Conservation (phyloP, 495 filamentous ascomycete species). For the Podospora bellae-mahoneyi region DNA sequence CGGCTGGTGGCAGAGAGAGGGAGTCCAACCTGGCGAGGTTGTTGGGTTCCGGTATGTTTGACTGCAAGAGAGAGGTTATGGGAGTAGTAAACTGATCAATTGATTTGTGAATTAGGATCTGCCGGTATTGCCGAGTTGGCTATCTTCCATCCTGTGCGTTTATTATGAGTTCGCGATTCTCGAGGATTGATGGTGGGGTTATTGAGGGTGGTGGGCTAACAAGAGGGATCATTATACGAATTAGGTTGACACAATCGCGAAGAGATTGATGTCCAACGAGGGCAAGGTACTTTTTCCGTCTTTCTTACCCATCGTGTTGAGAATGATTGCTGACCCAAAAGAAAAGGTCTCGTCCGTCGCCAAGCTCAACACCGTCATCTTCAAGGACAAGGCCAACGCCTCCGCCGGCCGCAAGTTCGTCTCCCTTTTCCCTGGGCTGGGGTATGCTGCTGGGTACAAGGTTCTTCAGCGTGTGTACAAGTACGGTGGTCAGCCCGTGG, state of each 20-base stretch:
- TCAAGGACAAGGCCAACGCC: slow-evolving; percentile 81
- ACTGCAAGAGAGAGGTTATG: not conserved
- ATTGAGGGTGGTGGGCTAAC: not conserved
- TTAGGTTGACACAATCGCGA: slow-evolving; percentile 95
- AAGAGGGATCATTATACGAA: not conserved
- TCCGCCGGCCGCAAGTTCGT: slow-evolving; percentile 73
- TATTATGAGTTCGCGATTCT: slow-evolving; percentile 18
- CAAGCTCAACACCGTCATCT: slow-evolving; percentile 83
- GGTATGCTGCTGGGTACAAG: slow-evolving; percentile 98
- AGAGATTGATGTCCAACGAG: slow-evolving; percentile 99
- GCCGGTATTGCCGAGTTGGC: slow-evolving; percentile 95
- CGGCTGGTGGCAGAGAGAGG: slow-evolving; percentile 61
- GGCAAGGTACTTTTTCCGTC: slow-evolving; percentile 39
- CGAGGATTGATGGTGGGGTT: not conserved
- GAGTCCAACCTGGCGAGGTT: slow-evolving; percentile 86
- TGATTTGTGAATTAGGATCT: slow-evolving; percentile 54
- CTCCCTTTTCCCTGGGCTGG: slow-evolving; percentile 92
- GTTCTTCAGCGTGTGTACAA: slow-evolving; percentile 97
- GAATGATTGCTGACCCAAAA: not conserved
- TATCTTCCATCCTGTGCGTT: slow-evolving; percentile 89
- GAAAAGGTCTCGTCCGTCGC: slow-evolving; percentile 47
- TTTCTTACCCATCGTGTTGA: not conserved
- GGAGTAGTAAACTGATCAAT: not conserved
- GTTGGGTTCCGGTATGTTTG: slow-evolving; percentile 76
- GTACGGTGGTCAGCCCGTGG: slow-evolving; percentile 96